Evolutionary conservation across 1,284 basidiomycete species (phyloP).

Genomic region (Naganishia sp.): DNA sequence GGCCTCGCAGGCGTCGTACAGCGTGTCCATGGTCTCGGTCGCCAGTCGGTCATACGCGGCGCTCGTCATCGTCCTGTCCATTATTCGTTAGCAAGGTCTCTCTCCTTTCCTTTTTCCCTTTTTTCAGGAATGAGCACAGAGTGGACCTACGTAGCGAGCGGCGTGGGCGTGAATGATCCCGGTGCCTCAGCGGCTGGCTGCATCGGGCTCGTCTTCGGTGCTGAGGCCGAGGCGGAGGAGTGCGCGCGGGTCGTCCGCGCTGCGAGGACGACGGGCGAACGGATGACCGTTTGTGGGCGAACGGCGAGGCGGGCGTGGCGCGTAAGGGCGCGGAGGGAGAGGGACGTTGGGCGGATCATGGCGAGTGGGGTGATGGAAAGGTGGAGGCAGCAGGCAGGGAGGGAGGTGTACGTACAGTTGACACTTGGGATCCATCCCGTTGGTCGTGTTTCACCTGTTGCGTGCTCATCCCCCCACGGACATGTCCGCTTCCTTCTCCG

Average conservation of each 20-base stretch:
- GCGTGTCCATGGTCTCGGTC: conserved; percentile 75
- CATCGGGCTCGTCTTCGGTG: conserved; percentile 14
- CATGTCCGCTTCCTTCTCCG: neutral
- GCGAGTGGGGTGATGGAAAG: neutral
- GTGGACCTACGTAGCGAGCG: conserved; percentile 2
- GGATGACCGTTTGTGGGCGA: neutral
- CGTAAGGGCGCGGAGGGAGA: neutral
- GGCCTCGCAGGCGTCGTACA: conserved; percentile 77
- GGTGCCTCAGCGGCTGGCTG: conserved; percentile 26
- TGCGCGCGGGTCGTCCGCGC: neutral
- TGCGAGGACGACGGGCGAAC: neutral
- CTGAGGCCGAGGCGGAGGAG: neutral
- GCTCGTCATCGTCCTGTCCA: conserved; percentile 62
- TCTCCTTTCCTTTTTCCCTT: too few relatives aligned
- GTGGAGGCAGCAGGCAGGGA: neutral
- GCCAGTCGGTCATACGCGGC: conserved; percentile 75
- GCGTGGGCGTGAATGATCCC: conserved; percentile 10
- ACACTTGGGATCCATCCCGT: too few relatives aligned
- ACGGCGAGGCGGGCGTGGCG: neutral
- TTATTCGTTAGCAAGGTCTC: too few relatives aligned
- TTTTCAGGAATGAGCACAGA: neutral
- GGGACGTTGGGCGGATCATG: neutral
- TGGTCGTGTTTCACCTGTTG: too few relatives aligned
- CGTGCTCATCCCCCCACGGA: neutral
- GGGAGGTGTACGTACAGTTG: too few relatives aligned